Evolutionary conservation across 192 early-diverging fungal species (phyloP), one percentile per base, ranked within the genome.

Genomic region (Dispira parvispora): DNA sequence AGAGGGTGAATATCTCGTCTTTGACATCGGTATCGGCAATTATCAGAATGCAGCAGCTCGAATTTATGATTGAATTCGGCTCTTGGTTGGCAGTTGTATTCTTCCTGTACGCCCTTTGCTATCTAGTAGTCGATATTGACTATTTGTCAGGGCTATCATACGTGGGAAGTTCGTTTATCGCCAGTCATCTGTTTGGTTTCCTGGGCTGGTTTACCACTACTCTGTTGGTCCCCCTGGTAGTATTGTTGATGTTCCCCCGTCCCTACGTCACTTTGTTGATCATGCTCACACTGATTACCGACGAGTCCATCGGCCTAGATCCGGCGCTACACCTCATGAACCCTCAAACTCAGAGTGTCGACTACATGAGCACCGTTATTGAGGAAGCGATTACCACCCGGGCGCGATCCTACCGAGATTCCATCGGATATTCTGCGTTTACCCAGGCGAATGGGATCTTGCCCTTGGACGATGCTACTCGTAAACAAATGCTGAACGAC

Each of bases 11-110:
- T 11, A 61, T 61, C 16, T 23, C 38, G 43, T 23, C 58, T 0
- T n/a, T 61, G n/a, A 61, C 58, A 21, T 61, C 58, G 58, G 58
- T 61, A 9, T 61, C 58, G 43, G 58, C 58, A 21, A 61, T 61
- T n/a, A 61, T 61, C 42, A 32, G 58, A 4, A 61, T 61, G 58
- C 58, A 61, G 58, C 58, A 61, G 58, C 58, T 61, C 28, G 58
- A 61, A 25, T 61, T 61, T 44, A 14, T 61, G 14, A 38, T 61
- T 25, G 58, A 61, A 25, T 61, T 45, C 58, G 58, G 26, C 26
- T 12, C n/a, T 14, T 61, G 45, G n/a, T 44, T 38, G 11, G 42
- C 44, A 4, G 43, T 38, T 16, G 43, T 61, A 38, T n/a, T 61
- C 9, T n/a, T 25, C 14, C 12, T 44, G 42, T 61, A 43, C 42